phyloP scores from a whole-genome alignment of 1,284 basidiomycete species.

The Tetrapyrgos nigripes region DNA sequence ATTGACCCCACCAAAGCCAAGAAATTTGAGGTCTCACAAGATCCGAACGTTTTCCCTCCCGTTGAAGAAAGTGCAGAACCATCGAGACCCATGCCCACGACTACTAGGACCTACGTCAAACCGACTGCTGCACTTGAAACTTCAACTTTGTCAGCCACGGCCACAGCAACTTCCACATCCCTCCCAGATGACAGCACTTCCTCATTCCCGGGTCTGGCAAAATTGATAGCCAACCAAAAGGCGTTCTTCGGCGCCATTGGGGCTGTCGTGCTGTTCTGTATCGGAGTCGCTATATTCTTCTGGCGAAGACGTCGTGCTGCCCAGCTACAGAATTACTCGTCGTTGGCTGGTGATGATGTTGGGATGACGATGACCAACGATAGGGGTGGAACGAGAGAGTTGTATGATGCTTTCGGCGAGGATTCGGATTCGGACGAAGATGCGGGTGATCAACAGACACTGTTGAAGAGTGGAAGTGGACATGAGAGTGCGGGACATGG shows the following conservation, averaged over 20 bases:
- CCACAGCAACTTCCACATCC: constrained; percentile 37
- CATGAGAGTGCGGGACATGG: constrained; percentile 7
- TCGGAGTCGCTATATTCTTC: constrained; percentile 63
- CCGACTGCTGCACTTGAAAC: constrained; percentile 87
- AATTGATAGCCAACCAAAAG: constrained; percentile 73
- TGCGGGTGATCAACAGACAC: constrained; percentile 7
- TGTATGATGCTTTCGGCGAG: constrained; percentile 93
- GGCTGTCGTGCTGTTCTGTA: constrained; percentile 74
- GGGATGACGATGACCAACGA: constrained; percentile 67
- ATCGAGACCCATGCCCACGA: constrained; percentile 44
- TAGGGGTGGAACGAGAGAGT: constrained; percentile 68
- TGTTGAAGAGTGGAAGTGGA: constrained; percentile 3
- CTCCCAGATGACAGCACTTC: background rate
- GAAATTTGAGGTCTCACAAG: constrained; percentile 65
- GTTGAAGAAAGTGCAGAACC: constrained; percentile 40
- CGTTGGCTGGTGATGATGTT: constrained; percentile 79
- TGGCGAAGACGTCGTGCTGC: constrained; percentile 64
- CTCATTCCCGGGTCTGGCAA: constrained; percentile 20
- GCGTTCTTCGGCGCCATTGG: constrained; percentile 86
- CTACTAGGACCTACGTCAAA: constrained; percentile 70
- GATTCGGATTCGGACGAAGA: constrained; percentile 73
- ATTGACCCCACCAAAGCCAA: constrained; percentile 76
- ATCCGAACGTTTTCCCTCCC: constrained; percentile 60
- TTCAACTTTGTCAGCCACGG: constrained; percentile 45
- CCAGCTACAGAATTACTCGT: constrained; percentile 66